These are phyloP conservation scores for Ogataea minuta DNA, from an alignment of 805 yeast genomes.

Conservation along the genomic window DNA sequence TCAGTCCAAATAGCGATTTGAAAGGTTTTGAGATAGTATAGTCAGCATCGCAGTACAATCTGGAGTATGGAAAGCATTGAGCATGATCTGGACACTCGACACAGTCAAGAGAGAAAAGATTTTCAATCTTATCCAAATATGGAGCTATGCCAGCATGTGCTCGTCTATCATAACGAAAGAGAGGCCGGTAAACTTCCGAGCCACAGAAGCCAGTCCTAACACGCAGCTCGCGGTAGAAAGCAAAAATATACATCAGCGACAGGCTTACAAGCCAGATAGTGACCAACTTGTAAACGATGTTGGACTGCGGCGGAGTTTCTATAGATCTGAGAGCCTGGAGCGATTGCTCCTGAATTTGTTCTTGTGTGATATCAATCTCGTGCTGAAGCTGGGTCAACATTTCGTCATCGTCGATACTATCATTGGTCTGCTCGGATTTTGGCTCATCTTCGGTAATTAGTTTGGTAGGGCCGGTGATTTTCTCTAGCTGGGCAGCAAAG, in stretches of 20 bases:
- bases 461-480: slow-evolving; percentile 16
- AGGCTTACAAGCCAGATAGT: slow-evolving; percentile 17
- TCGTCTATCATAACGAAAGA: slow-evolving; percentile 22
- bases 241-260: slow-evolving; percentile 12
- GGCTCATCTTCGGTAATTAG: slow-evolving; percentile 2
- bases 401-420: slow-evolving; percentile 8
- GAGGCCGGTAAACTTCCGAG: slow-evolving; percentile 45
- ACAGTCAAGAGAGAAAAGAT: slow-evolving; percentile 60
- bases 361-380: slow-evolving; percentile 9
- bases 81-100: slow-evolving; percentile 82
- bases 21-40: slow-evolving; percentile 52
- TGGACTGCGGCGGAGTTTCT: slow-evolving; percentile 5
- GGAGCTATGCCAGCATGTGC: slow-evolving; percentile 17
- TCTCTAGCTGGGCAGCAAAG: slow-evolving; percentile 16
- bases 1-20: slow-evolving; percentile 52
- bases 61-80: slow-evolving; percentile 62
- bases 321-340: slow-evolving; percentile 8
- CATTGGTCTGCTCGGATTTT: slow-evolving; percentile 1
- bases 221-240: slow-evolving; percentile 51
- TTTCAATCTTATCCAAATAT: slow-evolving; percentile 40
- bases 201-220: slow-evolving; percentile 77
- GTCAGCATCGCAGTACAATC: slow-evolving; percentile 71
- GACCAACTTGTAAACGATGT: slow-evolving; percentile 11
- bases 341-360: slow-evolving; percentile 10
- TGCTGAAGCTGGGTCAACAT: slow-evolving; percentile 10